Base-by-base conservation (phyloP, 2,329 filamentous ascomycete species). In the Calonectria fujianensis region DNA sequence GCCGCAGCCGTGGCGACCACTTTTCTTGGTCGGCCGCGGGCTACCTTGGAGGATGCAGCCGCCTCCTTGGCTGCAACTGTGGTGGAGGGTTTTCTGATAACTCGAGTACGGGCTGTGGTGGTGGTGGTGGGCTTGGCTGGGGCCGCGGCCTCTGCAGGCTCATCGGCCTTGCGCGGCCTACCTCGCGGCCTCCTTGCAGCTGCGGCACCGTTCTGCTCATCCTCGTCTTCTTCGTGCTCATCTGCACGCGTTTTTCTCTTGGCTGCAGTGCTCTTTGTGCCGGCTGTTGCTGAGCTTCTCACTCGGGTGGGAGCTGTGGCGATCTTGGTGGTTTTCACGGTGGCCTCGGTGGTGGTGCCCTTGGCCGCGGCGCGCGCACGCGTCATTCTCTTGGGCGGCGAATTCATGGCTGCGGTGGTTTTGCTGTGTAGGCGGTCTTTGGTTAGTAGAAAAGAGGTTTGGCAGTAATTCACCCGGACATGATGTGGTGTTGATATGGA, bases 381-480 rank as follows among this genome's bases (percentile, higher is more conserved):
- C 75, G 91, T 92, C 80, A 92, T 88, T 77, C 91, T 89, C 84
- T 91, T 91, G 45, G 90, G 91, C 67, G 91, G 90, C 73, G 89
- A 91, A 77, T 90, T 89, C 90, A 92, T 91, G 76, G 67, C 86
- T 75, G 48, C 48, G 69, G 66, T 70, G 74, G 18, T 52, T 77
- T 73, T 74, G 75, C 70, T 76, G 70, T 75, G 37, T 70, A 63
- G 29, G 72, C 29, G 31, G 45, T 61, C 67, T 63, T 64, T n/a
- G 41, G 79, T 82, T 82, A 82, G 80, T 79, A 80, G 65, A 61
- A 76, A 71, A 59, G 64, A 64, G 70, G 69, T 61, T 41, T 76
- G 73, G 31, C 63, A 75, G 75, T 65, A 54, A 66, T 59, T 74
- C 54, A 77, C 57, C 57, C 78, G 79, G 72, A 78, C 81, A 84